phyloP scores from a whole-genome alignment of 2,329 filamentous ascomycete species.

The Penicillium sp. region DNA sequence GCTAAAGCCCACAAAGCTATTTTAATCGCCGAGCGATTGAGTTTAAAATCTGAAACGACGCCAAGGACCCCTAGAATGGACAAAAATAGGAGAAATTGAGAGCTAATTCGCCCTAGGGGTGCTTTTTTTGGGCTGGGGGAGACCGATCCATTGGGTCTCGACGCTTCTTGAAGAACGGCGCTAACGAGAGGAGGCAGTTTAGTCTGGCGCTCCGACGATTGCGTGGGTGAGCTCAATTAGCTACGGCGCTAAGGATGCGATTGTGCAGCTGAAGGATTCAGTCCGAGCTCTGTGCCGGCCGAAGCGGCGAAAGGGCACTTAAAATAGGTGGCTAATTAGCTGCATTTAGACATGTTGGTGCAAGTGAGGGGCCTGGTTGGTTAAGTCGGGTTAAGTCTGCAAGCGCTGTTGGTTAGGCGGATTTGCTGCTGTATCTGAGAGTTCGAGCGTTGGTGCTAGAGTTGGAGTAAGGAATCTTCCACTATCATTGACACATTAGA shows the following conservation, averaged over 20 bases:
- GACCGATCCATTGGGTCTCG: slow-evolving; percentile 15
- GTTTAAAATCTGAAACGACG: slow-evolving; percentile 18
- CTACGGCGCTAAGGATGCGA: slow-evolving; percentile 1
- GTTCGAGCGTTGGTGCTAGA: neutral
- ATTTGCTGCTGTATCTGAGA: neutral
- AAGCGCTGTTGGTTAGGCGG: slow-evolving; percentile 2
- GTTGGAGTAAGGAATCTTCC: neutral
- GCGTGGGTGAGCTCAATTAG: neutral
- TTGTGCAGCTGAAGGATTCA: slow-evolving; percentile 1
- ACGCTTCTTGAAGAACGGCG: slow-evolving; percentile 1
- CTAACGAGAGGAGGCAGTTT: neutral
- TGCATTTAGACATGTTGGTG: neutral
- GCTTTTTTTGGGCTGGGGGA: slow-evolving; percentile 9
- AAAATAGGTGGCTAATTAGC: slow-evolving; percentile 15
- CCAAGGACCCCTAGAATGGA: slow-evolving; percentile 15
- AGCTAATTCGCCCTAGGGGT: neutral
- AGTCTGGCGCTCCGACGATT: neutral
- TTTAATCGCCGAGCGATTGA: slow-evolving; percentile 19
- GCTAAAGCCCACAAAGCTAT: slow-evolving; percentile 10
- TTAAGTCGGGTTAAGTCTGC: neutral
- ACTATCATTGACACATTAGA: neutral
- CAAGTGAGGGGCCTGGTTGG: neutral
- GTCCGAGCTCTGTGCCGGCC: neutral
- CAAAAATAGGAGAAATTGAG: slow-evolving; percentile 1
- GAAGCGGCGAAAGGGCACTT: neutral